phyloP scores from a whole-genome alignment of 257 asterid species.

The Ophiorrhiza pumila region DNA sequence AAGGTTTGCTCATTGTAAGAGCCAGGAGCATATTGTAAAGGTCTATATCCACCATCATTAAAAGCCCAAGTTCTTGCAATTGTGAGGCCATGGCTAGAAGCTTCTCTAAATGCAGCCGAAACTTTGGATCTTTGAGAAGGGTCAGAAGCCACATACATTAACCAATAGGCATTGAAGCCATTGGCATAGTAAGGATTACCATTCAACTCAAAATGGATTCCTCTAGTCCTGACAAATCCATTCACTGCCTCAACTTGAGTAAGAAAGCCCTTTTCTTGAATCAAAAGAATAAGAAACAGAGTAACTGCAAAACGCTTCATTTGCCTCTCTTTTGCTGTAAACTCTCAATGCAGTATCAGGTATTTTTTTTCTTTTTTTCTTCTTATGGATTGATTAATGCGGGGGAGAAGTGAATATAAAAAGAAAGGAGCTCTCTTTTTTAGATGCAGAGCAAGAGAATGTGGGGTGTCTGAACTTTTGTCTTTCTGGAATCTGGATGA shows the following conservation, averaged over 20 bases:
- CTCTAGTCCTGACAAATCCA: conserved; percentile 55
- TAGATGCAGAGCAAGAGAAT: conserved; percentile 11
- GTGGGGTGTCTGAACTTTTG: conserved; percentile 16
- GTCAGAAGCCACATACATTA: conserved; percentile 78
- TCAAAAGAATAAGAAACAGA: conserved; percentile 33
- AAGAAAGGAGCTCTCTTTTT: not conserved
- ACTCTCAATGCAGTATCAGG: not conserved
- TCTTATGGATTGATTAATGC: not conserved
- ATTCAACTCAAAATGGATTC: conserved; percentile 61
- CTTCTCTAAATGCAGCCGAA: conserved; percentile 68
- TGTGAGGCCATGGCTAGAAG: conserved; percentile 69
- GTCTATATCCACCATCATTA: conserved; percentile 76
- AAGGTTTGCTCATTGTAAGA: conserved; percentile 66
- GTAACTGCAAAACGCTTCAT: conserved; percentile 42
- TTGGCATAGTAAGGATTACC: conserved; percentile 71
- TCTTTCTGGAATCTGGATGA: not conserved
- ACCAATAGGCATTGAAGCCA: conserved; percentile 97
- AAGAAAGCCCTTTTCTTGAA: conserved; percentile 41
- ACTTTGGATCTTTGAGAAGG: conserved; percentile 66
- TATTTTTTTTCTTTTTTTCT: not conserved
- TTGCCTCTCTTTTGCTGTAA: not conserved
- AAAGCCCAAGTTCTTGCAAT: conserved; percentile 96
- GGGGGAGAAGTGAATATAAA: not conserved
- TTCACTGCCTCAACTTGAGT: conserved; percentile 38
- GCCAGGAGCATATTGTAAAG: conserved; percentile 73